phyloP scores from a whole-genome alignment of 2,329 filamentous ascomycete species.

The Alternaria sp. region DNA sequence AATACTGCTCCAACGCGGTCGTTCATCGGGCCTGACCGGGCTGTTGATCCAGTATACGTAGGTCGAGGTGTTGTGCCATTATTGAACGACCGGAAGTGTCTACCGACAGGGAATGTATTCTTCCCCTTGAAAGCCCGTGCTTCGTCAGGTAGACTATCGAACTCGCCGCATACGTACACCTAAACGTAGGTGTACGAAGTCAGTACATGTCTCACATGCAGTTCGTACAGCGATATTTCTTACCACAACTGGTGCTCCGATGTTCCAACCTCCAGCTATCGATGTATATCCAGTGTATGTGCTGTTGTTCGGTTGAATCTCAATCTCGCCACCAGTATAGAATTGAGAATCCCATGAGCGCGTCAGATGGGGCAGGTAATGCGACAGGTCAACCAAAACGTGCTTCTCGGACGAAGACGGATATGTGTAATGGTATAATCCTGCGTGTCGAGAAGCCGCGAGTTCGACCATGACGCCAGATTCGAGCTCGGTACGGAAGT shows the following conservation, averaged over 20 bases:
- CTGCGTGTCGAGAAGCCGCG: constrained; percentile 46
- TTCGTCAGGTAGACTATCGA: constrained; percentile 30
- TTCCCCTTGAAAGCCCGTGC: constrained; percentile 41
- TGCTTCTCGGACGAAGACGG: constrained; percentile 49
- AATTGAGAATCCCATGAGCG: constrained; percentile 47
- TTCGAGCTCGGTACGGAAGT: constrained; percentile 44
- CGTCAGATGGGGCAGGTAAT: constrained; percentile 47
- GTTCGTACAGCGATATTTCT: neutral
- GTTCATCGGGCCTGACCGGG: constrained; percentile 39
- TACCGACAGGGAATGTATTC: constrained; percentile 47
- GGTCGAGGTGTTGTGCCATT: constrained; percentile 40
- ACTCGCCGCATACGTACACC: constrained; percentile 46
- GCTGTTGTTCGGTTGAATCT: constrained; percentile 37
- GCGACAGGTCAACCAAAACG: constrained; percentile 57
- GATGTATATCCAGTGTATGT: constrained; percentile 43
- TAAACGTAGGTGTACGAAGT: neutral
- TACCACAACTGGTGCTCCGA: too few relatives aligned
- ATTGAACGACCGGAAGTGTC: constrained; percentile 41
- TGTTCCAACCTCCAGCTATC: constrained; percentile 47
- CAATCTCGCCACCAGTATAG: constrained; percentile 44
- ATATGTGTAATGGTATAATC: constrained; percentile 46
- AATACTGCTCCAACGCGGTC: constrained; percentile 61
- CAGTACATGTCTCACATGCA: neutral
- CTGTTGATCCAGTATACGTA: constrained; percentile 33
- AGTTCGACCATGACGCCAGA: constrained; percentile 47